phyloP scores from a whole-genome alignment of 305 asterid genomes.

The Lippia alba region DNA sequence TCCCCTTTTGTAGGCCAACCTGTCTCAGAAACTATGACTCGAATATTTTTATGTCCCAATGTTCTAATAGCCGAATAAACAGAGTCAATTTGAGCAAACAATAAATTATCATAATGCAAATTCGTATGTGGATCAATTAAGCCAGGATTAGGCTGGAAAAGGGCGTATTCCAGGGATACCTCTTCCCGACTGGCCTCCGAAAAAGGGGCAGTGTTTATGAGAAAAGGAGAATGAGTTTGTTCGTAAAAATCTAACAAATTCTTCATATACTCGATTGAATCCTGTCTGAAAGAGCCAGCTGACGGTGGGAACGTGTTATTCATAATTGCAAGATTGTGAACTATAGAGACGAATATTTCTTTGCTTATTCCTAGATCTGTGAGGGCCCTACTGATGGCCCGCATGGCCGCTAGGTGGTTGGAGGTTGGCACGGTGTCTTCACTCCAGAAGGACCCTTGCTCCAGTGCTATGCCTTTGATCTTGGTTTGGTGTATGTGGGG shows the following conservation, averaged over 20 bases:
- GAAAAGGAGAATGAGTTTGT: constrained; percentile 65
- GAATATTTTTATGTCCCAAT: constrained; percentile 59
- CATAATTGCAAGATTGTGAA: too few species aligned
- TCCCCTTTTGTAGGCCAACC: constrained; percentile 97
- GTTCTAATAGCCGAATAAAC: constrained; percentile 71
- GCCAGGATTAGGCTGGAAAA: constrained; percentile 79
- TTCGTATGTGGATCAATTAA: constrained; percentile 56
- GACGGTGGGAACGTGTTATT: too few species aligned
- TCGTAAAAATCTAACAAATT: too few species aligned
- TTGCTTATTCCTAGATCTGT: too few species aligned
- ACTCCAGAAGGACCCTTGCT: constrained; percentile 75
- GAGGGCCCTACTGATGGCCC: too few species aligned
- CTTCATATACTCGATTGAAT: too few species aligned
- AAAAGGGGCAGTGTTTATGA: constrained; percentile 80
- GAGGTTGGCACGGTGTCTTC: constrained; percentile 49
- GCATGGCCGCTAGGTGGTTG: constrained; percentile 78
- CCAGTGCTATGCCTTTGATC: constrained; percentile 78
- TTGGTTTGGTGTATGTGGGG: constrained; percentile 65
- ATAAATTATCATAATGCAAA: constrained; percentile 78
- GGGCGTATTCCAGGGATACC: constrained; percentile 63
- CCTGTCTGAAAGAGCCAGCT: too few species aligned
- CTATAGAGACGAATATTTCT: too few species aligned
- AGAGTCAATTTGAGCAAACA: constrained; percentile 88
- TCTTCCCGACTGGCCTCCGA: constrained; percentile 62
- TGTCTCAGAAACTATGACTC: constrained; percentile 77